Evolutionary conservation across 441 rosid species (phyloP).

Genomic region (Syzygium syzygioides): DNA sequence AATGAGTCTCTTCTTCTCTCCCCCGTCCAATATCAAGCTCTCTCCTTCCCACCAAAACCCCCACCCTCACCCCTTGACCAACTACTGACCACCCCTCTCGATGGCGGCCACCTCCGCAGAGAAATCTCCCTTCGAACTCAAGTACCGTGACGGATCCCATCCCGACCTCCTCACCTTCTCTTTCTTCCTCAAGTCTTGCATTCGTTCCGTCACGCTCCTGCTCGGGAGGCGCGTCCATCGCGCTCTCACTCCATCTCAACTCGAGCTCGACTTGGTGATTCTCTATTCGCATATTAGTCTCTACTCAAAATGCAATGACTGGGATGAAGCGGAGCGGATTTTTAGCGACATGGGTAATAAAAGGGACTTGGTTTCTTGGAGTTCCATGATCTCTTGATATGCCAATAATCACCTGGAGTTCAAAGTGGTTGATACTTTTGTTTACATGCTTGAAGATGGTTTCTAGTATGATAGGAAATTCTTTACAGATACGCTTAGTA

Average conservation of each 20-base stretch:
- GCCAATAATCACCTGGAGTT: background rate
- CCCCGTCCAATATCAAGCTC: background rate
- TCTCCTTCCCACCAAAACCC: background rate
- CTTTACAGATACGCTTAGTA: background rate
- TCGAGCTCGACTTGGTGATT: background rate
- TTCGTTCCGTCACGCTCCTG: background rate
- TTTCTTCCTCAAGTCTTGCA: background rate
- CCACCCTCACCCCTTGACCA: background rate
- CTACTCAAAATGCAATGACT: background rate
- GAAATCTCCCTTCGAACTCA: too few species aligned
- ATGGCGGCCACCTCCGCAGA: too few species aligned
- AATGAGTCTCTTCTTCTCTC: background rate
- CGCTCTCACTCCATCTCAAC: background rate
- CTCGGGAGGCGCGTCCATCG: background rate
- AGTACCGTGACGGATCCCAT: too few species aligned
- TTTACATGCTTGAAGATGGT: background rate
- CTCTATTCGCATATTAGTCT: background rate
- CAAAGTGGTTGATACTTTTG: background rate
- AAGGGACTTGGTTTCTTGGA: background rate
- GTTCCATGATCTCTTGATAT: background rate
- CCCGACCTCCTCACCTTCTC: background rate
- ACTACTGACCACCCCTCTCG: background rate
- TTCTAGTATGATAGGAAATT: background rate
- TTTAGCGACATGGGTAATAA: background rate
- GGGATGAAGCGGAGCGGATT: background rate